Evolutionary conservation across 768 basidiomycete genomes (phyloP), one percentile per base, ranked within the genome.

Genomic region (Cubamyces sp.): DNA sequence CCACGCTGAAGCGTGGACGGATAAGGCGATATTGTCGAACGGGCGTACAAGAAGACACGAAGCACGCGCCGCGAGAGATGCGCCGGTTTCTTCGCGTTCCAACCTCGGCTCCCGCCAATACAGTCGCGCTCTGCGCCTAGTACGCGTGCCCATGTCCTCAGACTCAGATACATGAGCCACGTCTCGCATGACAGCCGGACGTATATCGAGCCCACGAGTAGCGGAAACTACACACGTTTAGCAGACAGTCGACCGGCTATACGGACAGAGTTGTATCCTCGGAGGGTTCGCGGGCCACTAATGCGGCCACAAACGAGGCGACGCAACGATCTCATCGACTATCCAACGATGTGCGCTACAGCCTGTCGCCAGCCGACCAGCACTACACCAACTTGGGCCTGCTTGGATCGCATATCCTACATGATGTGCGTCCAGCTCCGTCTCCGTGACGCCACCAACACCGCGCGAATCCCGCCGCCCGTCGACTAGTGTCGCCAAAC

Each of bases 81-180:
- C 41, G 53, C 42, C 23, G 53, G 21, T 1, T 5, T 11, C 34
- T 34, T 34, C 19, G 37, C n/a, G 25, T 42, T 54, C 53, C 26
- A 42, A 23, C 40, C 53, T 54, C 53, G 53, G 53, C 53, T 42
- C 53, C 53, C 28, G 14, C 3, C 41, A n/a, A 54, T 54, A 43
- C 40, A 54, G 25, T 30, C 48, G 14, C 49, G 16, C 51, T 39
- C 19, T 23, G 12, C 11, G 37, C 37, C 51, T 30, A 18, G n/a
- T 21, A 16, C 34, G 51, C 21, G 19, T 39, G 19, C 37, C 9
- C 37, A 14, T 21, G 19, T 18, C 15, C 51, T 21, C 39, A 19
- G 37, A 5, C 51, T 19, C 48, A 53, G 51, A 34, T 34, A 34
- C 34, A 34, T 11, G 34, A 5, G 11, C 9, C 21, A 53, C 19